Evolutionary conservation across 2,329 filamentous ascomycete genomes (phyloP).

Genomic region (Scytalidium lignicola): DNA sequence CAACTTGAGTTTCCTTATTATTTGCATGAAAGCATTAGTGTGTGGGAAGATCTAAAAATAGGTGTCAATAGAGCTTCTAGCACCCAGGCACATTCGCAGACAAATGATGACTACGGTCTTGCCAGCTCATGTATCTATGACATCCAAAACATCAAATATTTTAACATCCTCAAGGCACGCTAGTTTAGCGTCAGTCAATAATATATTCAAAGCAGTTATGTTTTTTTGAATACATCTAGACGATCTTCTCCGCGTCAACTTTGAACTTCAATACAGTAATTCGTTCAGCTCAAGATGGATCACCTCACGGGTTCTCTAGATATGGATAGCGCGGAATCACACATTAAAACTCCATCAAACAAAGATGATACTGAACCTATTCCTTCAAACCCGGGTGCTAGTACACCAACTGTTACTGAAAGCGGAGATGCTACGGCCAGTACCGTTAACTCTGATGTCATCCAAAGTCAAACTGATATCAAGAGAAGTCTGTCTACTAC

Average conservation of each 20-base stretch:
- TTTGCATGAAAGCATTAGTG: no score
- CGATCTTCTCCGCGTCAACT: neutral
- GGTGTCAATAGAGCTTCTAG: no score
- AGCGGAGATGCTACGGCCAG: neutral
- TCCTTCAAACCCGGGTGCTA: neutral
- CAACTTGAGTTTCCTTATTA: no score
- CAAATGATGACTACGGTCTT: no score
- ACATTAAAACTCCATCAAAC: neutral
- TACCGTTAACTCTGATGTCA: constrained; percentile 2
- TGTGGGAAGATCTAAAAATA: no score
- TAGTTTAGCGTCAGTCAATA: neutral
- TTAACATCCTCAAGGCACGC: neutral
- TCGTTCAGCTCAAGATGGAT: neutral
- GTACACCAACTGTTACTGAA: neutral
- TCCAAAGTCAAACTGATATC: constrained; percentile 20
- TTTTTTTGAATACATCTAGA: neutral
- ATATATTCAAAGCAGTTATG: neutral
- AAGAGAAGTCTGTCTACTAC: constrained; percentile 19
- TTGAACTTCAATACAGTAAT: neutral
- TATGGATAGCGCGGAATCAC: neutral
- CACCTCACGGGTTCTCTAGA: neutral
- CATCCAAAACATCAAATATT: neutral
- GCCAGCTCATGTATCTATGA: no score
- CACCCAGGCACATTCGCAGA: no score
- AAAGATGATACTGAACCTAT: neutral